Evolutionary conservation across 768 basidiomycete species (phyloP).

Genomic region (Fibroporia radiculosa): DNA sequence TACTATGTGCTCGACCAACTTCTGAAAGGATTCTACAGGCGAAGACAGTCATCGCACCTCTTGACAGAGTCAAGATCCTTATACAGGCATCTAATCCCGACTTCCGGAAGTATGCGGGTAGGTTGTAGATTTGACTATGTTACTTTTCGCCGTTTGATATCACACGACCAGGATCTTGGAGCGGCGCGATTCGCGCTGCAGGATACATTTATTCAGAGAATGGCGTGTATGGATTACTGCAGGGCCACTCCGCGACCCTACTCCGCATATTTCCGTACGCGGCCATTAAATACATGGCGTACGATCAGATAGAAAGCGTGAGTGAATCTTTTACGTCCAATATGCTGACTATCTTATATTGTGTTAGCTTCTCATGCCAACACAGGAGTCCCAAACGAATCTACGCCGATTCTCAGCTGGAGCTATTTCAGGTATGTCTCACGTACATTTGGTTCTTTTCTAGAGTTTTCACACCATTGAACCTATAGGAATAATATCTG

Average conservation of each 20-base stretch:
- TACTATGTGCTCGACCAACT: constrained; percentile 2
- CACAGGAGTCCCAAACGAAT: constrained; percentile 69
- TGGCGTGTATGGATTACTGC: constrained; percentile 78
- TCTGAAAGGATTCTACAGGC: constrained; percentile 44
- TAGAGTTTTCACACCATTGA: not conserved
- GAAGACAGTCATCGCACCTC: constrained; percentile 89
- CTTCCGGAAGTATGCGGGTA: constrained; percentile 88
- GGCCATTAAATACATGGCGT: constrained; percentile 94
- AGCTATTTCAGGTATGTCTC: constrained; percentile 69
- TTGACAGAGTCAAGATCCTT: constrained; percentile 97
- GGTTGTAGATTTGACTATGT: constrained; percentile 14
- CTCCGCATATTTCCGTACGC: constrained; percentile 95
- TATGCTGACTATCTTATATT: not conserved
- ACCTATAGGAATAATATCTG: constrained; percentile 69
- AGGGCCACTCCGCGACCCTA: constrained; percentile 94
- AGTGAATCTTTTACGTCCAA: constrained; percentile 16
- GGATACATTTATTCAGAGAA: constrained; percentile 57
- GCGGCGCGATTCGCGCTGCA: constrained; percentile 74
- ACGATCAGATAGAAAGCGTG: constrained; percentile 81
- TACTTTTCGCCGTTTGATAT: constrained; percentile 23
- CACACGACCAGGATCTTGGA: constrained; percentile 65
- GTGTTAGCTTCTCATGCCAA: constrained; percentile 77
- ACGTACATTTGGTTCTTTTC: not conserved
- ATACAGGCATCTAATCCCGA: constrained; percentile 97
- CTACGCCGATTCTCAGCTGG: constrained; percentile 78